phyloP scores from a whole-genome alignment of 176 grass and related monocot genomes.

The Bromus sterilis region DNA sequence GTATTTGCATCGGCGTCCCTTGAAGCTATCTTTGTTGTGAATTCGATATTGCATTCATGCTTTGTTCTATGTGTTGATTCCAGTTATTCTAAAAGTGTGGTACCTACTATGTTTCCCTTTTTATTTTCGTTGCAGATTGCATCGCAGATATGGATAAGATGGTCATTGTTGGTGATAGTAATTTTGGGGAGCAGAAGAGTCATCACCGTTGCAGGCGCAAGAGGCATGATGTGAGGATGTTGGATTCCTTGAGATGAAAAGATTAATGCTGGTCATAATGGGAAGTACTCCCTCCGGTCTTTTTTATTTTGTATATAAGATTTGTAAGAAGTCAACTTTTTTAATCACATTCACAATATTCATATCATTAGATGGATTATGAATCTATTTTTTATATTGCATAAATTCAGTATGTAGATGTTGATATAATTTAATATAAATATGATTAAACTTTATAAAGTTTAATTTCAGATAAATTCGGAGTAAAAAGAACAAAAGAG shows the following conservation, averaged over 20 bases:
- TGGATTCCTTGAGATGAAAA: constrained; percentile 39
- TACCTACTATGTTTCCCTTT: not conserved
- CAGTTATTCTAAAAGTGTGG: not conserved
- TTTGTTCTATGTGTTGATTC: not conserved
- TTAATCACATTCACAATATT: no score
- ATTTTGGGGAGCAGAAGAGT: constrained; percentile 73
- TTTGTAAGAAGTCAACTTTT: no score
- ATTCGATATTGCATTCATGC: not conserved
- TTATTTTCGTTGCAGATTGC: constrained; percentile 7
- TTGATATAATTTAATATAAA: no score
- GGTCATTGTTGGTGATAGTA: constrained; percentile 39
- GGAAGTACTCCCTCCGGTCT: no score
- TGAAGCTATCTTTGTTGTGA: not conserved
- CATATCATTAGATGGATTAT: no score
- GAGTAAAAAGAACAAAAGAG: no score
- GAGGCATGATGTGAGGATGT: constrained; percentile 65
- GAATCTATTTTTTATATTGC: no score
- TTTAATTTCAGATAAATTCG: no score
- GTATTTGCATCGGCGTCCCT: not conserved
- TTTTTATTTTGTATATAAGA: no score
- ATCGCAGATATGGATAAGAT: constrained; percentile 47
- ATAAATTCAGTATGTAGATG: no score
- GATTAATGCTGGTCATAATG: not conserved
- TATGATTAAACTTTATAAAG: no score
- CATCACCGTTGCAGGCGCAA: constrained; percentile 58